A percentile compares a stretch with the other conserved stretches of the same genome.
Evolutionary conservation across 1,139 yeast species (phyloP).

Genomic region (Arxiozyma heterogenica): DNA sequence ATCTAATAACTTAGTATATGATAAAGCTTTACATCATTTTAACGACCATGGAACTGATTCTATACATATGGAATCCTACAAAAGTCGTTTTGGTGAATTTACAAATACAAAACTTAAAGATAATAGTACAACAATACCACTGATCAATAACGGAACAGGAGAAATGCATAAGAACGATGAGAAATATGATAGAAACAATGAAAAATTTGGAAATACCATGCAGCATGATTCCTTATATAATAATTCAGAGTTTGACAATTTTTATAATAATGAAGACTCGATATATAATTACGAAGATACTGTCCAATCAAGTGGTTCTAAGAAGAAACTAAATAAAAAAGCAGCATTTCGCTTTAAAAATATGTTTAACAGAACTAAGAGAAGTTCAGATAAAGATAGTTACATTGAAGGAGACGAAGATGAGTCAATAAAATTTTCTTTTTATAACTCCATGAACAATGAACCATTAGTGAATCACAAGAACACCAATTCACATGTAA

Average conservation of each 20-base stretch:
- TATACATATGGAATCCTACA: background rate
- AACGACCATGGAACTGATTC: no score
- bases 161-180: background rate
- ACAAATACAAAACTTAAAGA: no score
- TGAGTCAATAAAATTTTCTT: slow-evolving; percentile 2
- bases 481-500: background rate
- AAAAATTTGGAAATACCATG: background rate
- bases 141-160: background rate
- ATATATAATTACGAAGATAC: slow-evolving; percentile 8
- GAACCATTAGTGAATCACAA: background rate
- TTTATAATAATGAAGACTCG: slow-evolving; percentile 2
- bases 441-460: background rate
- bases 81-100: background rate
- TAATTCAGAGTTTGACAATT: background rate
- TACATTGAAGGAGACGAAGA: slow-evolving; percentile 2
- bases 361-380: slow-evolving; percentile 12
- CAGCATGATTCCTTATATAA: background rate
- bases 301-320: slow-evolving; percentile 4
- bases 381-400: background rate
- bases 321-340: slow-evolving; percentile 9
- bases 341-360: slow-evolving; percentile 15
- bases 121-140: background rate
- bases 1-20: background rate
- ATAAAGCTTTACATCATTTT: no score
- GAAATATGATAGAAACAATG: background rate